phyloP scores from a whole-genome alignment of 225 moss, liverwort and hornwort species.

The Straminergon stramineum region DNA sequence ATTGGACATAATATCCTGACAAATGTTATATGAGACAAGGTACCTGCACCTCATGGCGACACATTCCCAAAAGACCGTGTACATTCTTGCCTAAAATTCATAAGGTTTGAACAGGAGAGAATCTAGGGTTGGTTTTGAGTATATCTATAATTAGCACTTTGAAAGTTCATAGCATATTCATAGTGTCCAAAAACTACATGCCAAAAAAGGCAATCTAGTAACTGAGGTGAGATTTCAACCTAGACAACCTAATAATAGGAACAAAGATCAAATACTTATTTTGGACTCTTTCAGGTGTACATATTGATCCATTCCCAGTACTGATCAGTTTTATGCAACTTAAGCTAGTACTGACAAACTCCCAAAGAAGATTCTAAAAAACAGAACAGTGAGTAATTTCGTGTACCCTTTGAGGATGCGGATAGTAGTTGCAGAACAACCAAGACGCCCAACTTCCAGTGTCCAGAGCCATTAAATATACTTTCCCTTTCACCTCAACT shows the following conservation, averaged over 20 bases:
- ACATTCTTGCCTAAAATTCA: background rate
- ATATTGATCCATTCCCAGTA: background rate
- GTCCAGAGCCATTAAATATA: background rate
- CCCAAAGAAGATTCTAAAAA: background rate
- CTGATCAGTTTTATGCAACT: background rate
- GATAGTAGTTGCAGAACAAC: conserved; percentile 21
- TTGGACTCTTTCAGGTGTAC: background rate
- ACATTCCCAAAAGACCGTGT: background rate
- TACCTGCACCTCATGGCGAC: too few species aligned
- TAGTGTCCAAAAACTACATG: background rate
- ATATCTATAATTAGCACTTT: background rate
- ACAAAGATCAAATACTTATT: background rate
- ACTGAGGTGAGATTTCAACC: background rate
- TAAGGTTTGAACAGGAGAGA: background rate
- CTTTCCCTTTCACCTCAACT: conserved; percentile 1
- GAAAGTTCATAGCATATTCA: background rate
- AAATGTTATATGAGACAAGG: background rate
- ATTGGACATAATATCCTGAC: background rate
- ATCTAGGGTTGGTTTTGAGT: background rate
- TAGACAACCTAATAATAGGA: too few species aligned
- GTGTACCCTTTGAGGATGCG: background rate
- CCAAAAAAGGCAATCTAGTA: background rate
- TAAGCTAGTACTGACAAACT: background rate
- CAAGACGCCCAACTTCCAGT: conserved; percentile 22
- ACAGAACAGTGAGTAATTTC: background rate